Evolutionary conservation across 1,284 basidiomycete genomes (phyloP).

Genomic region (Ceratobasidium sp.): DNA sequence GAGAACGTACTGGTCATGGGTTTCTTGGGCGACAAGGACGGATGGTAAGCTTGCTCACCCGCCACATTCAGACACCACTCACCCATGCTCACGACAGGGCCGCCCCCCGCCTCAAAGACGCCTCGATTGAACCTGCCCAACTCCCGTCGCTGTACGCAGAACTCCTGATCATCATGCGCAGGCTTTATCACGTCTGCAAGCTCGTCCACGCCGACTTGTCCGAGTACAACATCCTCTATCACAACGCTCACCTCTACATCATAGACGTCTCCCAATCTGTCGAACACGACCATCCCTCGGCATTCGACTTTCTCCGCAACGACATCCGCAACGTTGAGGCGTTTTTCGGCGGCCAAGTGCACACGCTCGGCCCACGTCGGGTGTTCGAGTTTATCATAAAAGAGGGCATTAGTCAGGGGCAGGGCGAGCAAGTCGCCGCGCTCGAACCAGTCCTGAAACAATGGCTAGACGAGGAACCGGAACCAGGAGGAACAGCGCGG

Average conservation of each 20-base stretch:
- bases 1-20: constrained; percentile 98
- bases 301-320: constrained; percentile 94
- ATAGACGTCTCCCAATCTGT: constrained; percentile 99
- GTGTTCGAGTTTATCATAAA: constrained; percentile 91
- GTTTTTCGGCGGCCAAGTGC: constrained; percentile 86
- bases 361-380: constrained; percentile 81
- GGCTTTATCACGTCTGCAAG: constrained; percentile 90
- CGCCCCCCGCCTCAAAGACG: constrained; percentile 89
- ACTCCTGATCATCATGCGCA: constrained; percentile 82
- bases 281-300: constrained; percentile 96
- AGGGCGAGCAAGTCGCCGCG: constrained; percentile 55
- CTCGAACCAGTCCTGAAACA: constrained; percentile 55
- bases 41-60: constrained; percentile 71
- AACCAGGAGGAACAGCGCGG: constrained; percentile 46
- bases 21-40: constrained; percentile 86
- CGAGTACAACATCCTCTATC: constrained; percentile 95
- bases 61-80: not conserved
- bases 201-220: constrained; percentile 98
- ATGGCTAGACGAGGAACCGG: constrained; percentile 48
- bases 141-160: constrained; percentile 81
- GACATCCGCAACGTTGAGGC: constrained; percentile 96
- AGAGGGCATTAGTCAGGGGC: constrained; percentile 58
- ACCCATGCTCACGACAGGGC: constrained; percentile 66
- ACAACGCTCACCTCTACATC: constrained; percentile 81
- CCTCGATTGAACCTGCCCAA: constrained; percentile 64